A percentile compares a stretch with the other conserved stretches of the same genome.
These are phyloP conservation scores for Solanum paucissectum DNA, from an alignment of 257 asterid species.

Conservation along the genomic window DNA sequence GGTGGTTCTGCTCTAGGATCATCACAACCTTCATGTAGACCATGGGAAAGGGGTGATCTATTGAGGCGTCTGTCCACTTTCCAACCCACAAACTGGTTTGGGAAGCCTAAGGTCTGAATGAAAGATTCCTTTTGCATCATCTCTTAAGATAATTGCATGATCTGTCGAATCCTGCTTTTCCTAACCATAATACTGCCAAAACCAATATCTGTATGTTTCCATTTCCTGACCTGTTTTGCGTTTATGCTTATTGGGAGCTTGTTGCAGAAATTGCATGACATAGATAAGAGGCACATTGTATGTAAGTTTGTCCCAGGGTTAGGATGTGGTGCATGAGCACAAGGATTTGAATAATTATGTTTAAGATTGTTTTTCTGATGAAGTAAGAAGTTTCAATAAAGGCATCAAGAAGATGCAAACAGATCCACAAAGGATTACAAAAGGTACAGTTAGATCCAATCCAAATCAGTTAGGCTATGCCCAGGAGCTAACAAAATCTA, in stretches of 20 bases:
- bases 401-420: background rate
- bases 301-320: background rate
- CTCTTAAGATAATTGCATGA: background rate
- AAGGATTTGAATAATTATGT: background rate
- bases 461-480: background rate
- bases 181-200: background rate
- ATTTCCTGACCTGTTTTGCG: background rate
- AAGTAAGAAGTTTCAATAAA: background rate
- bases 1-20: slow-evolving; percentile 92
- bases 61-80: slow-evolving; percentile 91
- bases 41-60: slow-evolving; percentile 99
- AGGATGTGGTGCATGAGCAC: background rate
- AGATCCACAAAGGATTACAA: background rate
- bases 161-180: background rate
- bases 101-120: slow-evolving; percentile 81
- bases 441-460: background rate
- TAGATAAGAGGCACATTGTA: background rate
- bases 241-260: background rate
- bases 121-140: background rate
- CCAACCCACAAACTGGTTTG: slow-evolving; percentile 86
- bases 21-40: slow-evolving; percentile 95
- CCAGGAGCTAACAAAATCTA: background rate
- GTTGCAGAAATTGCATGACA: background rate
- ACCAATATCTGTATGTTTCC: background rate
- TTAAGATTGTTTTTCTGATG: background rate